Conservation (phyloP, 345 rosid genomes). For the Capsella bursapastoris region DNA sequence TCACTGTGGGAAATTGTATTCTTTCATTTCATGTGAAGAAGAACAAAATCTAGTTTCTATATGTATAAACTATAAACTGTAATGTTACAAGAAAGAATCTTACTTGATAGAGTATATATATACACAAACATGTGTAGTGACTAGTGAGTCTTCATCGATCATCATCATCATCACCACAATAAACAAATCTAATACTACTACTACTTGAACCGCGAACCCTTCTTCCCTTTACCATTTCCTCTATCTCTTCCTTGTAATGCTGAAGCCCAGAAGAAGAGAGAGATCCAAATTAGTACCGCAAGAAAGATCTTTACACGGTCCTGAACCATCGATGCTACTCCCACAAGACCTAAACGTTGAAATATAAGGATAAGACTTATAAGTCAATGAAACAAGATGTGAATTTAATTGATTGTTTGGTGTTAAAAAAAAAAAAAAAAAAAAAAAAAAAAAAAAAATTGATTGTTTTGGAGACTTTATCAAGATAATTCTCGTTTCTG, state of each 20-base stretch:
- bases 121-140: no score
- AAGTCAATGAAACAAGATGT: background rate
- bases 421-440: no score
- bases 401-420: background rate
- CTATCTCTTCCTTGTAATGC: conserved; percentile 56
- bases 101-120: background rate
- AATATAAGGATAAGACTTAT: background rate
- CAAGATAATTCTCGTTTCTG: no score
- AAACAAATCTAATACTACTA: background rate
- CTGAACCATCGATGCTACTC: conserved; percentile 53
- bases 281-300: conserved; percentile 88
- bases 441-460: no score
- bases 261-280: conserved; percentile 87
- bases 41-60: background rate
- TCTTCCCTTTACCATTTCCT: conserved; percentile 55
- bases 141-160: no score
- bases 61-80: background rate
- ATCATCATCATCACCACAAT: conserved; percentile 1
- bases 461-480: background rate
- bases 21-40: background rate
- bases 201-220: conserved; percentile 48
- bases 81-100: conserved; percentile 20
- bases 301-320: conserved; percentile 65
- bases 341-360: conserved; percentile 48
- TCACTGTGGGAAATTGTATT: background rate